These are phyloP conservation scores for Pholiota microspora DNA, from an alignment of 768 basidiomycete species.

Conservation along the genomic window DNA sequence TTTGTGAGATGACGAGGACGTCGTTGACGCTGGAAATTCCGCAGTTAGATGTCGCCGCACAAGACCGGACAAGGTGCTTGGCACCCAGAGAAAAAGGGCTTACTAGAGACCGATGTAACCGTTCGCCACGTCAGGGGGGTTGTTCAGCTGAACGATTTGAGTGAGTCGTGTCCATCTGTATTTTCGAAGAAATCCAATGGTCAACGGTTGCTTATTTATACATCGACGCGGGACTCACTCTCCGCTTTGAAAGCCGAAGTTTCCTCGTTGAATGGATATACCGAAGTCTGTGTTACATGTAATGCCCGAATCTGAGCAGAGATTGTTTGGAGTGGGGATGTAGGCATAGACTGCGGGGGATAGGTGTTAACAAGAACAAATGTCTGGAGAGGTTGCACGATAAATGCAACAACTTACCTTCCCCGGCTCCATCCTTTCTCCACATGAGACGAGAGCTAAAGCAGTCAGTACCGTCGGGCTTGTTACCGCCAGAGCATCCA, in stretches of 20 bases:
- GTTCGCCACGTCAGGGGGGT: slow-evolving; percentile 65
- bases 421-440: slow-evolving; percentile 60
- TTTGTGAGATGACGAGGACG: slow-evolving; percentile 55
- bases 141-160: slow-evolving; percentile 78
- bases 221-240: slow-evolving; percentile 41
- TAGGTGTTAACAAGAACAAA: not conserved
- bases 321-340: slow-evolving; percentile 57
- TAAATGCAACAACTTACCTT: slow-evolving; percentile 49
- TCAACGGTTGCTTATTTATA: not conserved
- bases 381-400: not conserved
- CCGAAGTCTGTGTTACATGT: slow-evolving; percentile 77
- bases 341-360: slow-evolving; percentile 70
- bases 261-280: slow-evolving; percentile 67
- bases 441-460: slow-evolving; percentile 80
- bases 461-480: slow-evolving; percentile 64
- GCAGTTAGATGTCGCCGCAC: not conserved
- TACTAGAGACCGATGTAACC: slow-evolving; percentile 72
- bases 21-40: slow-evolving; percentile 63
- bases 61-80: not conserved
- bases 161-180: slow-evolving; percentile 68
- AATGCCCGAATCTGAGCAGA: slow-evolving; percentile 56
- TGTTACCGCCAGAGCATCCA: slow-evolving; percentile 69
- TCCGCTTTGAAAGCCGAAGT: slow-evolving; percentile 60
- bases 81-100: slow-evolving; percentile 24
- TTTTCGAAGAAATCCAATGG: slow-evolving; percentile 7